Percentiles rank a stretch among this genome's conserved stretches.
phyloP scores from a whole-genome alignment of 768 basidiomycete genomes.

The Lentinula raphanica region DNA sequence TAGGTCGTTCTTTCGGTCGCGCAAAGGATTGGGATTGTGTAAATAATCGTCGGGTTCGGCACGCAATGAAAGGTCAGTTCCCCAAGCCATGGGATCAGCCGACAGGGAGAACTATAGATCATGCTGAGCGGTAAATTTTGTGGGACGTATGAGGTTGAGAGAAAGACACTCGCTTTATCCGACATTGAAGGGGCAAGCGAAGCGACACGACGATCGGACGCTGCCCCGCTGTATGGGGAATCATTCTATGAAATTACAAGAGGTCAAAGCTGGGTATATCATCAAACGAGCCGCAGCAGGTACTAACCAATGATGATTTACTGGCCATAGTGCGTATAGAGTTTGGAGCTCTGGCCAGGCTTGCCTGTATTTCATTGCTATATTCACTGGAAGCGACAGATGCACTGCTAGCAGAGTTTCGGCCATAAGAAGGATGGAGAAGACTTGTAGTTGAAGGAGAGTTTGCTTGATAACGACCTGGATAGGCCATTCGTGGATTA shows the following conservation, averaged over 20 bases:
- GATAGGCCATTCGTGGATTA: background rate
- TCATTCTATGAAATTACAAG: conserved; percentile 25
- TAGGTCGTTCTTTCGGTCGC: conserved; percentile 51
- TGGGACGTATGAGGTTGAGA: background rate
- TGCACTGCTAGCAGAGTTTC: conserved; percentile 13
- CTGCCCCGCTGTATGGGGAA: conserved; percentile 32
- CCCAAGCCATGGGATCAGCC: conserved; percentile 70
- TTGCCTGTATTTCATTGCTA: conserved; percentile 30
- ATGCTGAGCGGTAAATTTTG: background rate
- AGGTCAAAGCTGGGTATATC: conserved; percentile 4
- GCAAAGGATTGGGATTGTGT: conserved; percentile 68
- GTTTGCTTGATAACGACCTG: conserved; percentile 19
- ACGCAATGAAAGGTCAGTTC: conserved; percentile 55
- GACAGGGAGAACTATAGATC: conserved; percentile 60
- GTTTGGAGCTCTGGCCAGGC: conserved; percentile 34
- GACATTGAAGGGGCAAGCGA: conserved; percentile 39
- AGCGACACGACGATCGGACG: conserved; percentile 24
- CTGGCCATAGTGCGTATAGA: conserved; percentile 35
- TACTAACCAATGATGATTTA: conserved; percentile 35
- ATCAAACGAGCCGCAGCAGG: background rate
- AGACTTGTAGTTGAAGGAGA: conserved; percentile 52
- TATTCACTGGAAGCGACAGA: conserved; percentile 8
- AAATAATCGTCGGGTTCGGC: conserved; percentile 64
- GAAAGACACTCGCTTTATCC: conserved; percentile 40
- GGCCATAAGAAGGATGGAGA: conserved; percentile 28